phyloP scores from a whole-genome alignment of 441 rosid species.

The Eutrema salsugineum region DNA sequence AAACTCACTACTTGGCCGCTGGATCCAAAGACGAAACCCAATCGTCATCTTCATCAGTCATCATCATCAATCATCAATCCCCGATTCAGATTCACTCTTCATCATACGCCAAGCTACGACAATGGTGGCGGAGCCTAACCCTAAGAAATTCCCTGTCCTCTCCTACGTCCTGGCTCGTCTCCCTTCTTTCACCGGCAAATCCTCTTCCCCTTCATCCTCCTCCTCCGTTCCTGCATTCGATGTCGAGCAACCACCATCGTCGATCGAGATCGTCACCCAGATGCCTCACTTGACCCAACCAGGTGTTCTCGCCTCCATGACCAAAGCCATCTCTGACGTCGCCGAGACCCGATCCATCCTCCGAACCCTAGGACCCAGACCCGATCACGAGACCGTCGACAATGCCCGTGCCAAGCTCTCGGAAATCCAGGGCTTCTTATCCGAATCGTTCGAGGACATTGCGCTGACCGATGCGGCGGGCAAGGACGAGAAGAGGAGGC shows the following conservation, averaged over 20 bases:
- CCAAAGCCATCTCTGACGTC: conserved; percentile 68
- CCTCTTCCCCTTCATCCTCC: conserved; percentile 21
- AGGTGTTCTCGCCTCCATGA: conserved; percentile 68
- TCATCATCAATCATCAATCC: not conserved
- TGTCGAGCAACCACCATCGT: conserved; percentile 55
- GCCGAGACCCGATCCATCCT: conserved; percentile 76
- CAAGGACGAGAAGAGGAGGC: conserved; percentile 51
- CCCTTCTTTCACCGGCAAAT: conserved; percentile 50
- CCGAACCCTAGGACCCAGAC: conserved; percentile 78
- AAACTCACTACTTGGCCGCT: not conserved
- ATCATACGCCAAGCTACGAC: not conserved
- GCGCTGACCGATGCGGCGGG: conserved; percentile 50
- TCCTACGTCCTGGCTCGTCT: conserved; percentile 72
- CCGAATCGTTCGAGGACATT: conserved; percentile 66
- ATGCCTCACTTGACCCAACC: conserved; percentile 70
- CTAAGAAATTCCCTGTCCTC: conserved; percentile 63
- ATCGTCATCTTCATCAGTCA: not conserved
- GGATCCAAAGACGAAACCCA: not conserved
- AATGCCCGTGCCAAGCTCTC: conserved; percentile 51
- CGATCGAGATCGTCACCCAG: conserved; percentile 39
- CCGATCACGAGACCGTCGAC: conserved; percentile 86
- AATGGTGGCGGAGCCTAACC: conserved; percentile 61
- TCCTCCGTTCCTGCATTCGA: conserved; percentile 34
- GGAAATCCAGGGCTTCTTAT: conserved; percentile 48
- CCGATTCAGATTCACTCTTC: conserved; percentile 20